A percentile compares a stretch with the other conserved stretches of the same genome.
Conservation (phyloP, 192 early-diverging fungal genomes). For the Mortierella hygrophila region DNA sequence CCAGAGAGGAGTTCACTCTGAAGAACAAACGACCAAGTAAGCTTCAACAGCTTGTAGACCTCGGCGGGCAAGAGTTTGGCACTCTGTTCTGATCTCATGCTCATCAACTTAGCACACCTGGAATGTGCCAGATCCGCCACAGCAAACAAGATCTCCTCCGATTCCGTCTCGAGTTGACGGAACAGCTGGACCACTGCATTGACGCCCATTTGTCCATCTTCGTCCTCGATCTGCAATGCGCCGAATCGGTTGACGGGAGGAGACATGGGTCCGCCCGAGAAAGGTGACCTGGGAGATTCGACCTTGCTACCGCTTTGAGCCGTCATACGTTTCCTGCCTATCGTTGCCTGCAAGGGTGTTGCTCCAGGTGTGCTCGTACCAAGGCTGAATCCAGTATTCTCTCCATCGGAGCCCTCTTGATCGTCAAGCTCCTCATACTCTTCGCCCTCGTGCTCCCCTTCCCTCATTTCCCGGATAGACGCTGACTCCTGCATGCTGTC, state of each 20-base stretch:
- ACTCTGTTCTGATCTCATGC: conserved; percentile 90
- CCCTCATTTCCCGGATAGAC: conserved; percentile 36
- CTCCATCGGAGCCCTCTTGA: conserved; percentile 29
- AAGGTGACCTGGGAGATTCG: conserved; percentile 15
- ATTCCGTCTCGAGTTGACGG: conserved; percentile 73
- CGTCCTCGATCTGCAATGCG: conserved; percentile 28
- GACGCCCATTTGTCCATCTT: conserved; percentile 26
- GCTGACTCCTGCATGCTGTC: conserved; percentile 40
- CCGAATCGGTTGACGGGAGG: conserved; percentile 30
- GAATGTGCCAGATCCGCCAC: conserved; percentile 89
- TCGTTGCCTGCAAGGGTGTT: conserved; percentile 19
- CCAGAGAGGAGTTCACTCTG: conserved; percentile 85
- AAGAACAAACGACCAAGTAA: conserved; percentile 87
- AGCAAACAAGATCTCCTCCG: conserved; percentile 81
- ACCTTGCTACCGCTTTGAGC: conserved; percentile 2
- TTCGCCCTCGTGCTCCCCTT: conserved; percentile 9
- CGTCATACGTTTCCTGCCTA: conserved; percentile 12
- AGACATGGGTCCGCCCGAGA: conserved; percentile 10
- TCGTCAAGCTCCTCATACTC: conserved; percentile 24
- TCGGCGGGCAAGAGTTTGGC: conserved; percentile 88
- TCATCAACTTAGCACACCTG: conserved; percentile 88
- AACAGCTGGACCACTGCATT: conserved; percentile 38
- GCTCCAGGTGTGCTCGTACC: conserved; percentile 44
- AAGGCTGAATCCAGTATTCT: conserved; percentile 43
- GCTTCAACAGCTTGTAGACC: conserved; percentile 86